Percentiles rank a stretch among this genome's conserved stretches.
These are phyloP conservation scores for Teratosphaeriaceae sp. DNA, from an alignment of 2,329 filamentous ascomycete genomes.

Conservation along the genomic window DNA sequence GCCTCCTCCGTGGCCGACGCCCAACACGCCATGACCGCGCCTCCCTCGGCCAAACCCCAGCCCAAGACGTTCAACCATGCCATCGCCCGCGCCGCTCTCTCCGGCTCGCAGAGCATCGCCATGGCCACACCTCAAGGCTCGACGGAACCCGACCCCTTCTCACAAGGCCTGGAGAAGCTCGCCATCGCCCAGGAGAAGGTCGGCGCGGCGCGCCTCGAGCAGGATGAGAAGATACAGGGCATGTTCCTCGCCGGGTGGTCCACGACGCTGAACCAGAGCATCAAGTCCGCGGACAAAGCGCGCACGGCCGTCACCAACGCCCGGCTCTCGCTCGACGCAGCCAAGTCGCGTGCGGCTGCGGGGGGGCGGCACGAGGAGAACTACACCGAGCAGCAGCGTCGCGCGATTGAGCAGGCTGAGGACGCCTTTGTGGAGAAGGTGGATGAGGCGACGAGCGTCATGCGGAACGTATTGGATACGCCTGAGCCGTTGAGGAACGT, in stretches of 20 bases:
- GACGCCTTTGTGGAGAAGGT: constrained; percentile 98
- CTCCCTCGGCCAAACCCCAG: constrained; percentile 85
- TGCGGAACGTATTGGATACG: constrained; percentile 98
- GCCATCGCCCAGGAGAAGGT: constrained; percentile 89
- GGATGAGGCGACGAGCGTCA: constrained; percentile 93
- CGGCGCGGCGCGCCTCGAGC: constrained; percentile 84
- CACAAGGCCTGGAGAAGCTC: constrained; percentile 90
- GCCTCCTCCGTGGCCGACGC: constrained; percentile 85
- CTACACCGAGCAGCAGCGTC: constrained; percentile 71
- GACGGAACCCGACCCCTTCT: constrained; percentile 70
- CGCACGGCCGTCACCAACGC: constrained; percentile 91
- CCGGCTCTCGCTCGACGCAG: constrained; percentile 80
- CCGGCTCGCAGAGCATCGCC: constrained; percentile 78
- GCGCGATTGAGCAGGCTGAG: constrained; percentile 95
- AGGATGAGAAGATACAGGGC: constrained; percentile 92
- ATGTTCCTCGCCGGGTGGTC: constrained; percentile 94
- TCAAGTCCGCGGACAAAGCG: constrained; percentile 88
- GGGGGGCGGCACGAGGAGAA: constrained; percentile 47
- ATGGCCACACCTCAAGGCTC: constrained; percentile 69
- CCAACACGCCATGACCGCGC: constrained; percentile 85
- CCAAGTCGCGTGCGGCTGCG: constrained; percentile 74
- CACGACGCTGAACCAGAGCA: constrained; percentile 93
- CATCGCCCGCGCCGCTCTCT: constrained; percentile 80
- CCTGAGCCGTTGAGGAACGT: constrained; percentile 95
- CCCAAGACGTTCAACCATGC: constrained; percentile 98